Base-by-base conservation (phyloP, 2,329 filamentous ascomycete species). In the Phaeosphaeriaceae sp. region DNA sequence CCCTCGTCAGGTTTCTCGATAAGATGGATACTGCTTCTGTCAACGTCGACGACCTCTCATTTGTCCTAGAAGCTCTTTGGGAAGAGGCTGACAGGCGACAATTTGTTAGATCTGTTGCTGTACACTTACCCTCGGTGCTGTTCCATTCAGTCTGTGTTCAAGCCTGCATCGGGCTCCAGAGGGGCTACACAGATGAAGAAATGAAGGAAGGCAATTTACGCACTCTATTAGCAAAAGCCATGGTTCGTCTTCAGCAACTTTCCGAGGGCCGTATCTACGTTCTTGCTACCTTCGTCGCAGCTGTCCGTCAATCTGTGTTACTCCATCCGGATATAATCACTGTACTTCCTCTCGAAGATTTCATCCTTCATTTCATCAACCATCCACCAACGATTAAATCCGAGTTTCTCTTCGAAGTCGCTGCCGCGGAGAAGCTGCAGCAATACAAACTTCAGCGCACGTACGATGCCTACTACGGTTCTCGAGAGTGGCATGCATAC, bases 31-130 rank as follows among this genome's bases (percentile, higher is more conserved):
- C 54, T 1, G 25, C 49, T 1, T 48, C 54, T 0, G 46, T 68
- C 13, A 31, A 60, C 7, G 36, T 60, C 1, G 20, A 58, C 2
- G 67, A 73, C 4, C 52, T 78, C 3, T 61, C 66, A 42, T 40
- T 54, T 21, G 51, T 69, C 0, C 48, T 78, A 20, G 66, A 77
- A 41, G 74, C 74, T 2, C 68, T 83, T n/a, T 83, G 80, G 80
- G 78, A 78, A 31, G 81, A 83, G 57, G 67, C 81, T 1, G 82
- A 83, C 56, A 79, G 79, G 49, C 77, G 82, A 51, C 81, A 83
- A 44, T 83, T 81, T 60, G 76, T 78, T 13, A 78, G 80, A 58
- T 67, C 68, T 1, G 71, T 79, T 1, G 70, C 79, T 5, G 61
- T 79, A 46, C 66, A 71, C 17, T 41, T 82, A 9, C 77, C 80